Base-by-base conservation (phyloP, 441 rosid species). In the Theobroma grandiflorum region DNA sequence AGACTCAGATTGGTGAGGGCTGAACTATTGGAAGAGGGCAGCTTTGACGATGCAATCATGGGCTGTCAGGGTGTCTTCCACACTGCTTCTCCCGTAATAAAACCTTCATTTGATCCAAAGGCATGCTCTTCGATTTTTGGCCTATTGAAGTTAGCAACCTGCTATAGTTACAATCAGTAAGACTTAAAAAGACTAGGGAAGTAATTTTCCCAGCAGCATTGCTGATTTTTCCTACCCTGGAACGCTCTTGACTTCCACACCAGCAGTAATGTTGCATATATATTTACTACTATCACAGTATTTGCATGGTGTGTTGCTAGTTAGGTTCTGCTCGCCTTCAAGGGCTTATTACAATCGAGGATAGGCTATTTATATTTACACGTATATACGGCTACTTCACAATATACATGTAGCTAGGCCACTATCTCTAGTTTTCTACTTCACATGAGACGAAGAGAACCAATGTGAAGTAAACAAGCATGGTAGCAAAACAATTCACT, bases 61-160 rank as follows among this genome's bases (percentile, higher is more conserved):
- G 96, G 92, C 74, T 94, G 98, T 71, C 87, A 86, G 16, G 99
- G 98, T 14, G 95, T 96, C 69, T 96, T 96, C 88, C 99, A 96
- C 84, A 93, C 94, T 40, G 97, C 98, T 80, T 96, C 98, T 11
- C 98, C 99, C 40, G 99, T 95, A 0, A 57, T 91, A 33, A 88
- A 81, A 75, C 94, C 94, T 72, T 84, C 94, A n/a, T 80, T 92
- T 63, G 92, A 92, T 83, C 98, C 98, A 59, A 89, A 92, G 96
- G 97, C 86, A 90, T 64, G 49, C 45, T 12, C 53, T 52, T 52
- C 57, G 42, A 15, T 70, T 70, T 70, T 69, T 47, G 57, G 37
- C 55, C 15, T 65, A 49, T 12, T 40, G 1, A 37, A 11, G 8
- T 26, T 26, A 26, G 31, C 31, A 26, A 26, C 31, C 31, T 26